Conservation (phyloP, 2,329 filamentous ascomycete species). For the Colletotrichum liriopes region DNA sequence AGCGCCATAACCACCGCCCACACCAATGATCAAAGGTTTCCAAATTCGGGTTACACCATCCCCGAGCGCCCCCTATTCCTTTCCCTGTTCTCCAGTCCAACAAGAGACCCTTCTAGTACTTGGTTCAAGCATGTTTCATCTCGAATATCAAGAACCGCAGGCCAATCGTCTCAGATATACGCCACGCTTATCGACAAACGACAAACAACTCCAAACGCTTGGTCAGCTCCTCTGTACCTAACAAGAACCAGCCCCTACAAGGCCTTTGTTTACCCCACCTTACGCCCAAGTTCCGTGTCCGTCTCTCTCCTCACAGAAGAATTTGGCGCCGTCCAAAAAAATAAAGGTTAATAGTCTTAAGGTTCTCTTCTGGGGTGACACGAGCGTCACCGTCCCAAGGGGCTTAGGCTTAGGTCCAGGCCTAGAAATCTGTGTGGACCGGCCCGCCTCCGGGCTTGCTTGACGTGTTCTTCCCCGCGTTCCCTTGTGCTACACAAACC, state of each 20-base stretch:
- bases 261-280: neutral
- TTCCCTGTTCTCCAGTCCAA: slow-evolving; percentile 20
- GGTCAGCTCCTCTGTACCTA: neutral
- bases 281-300: neutral
- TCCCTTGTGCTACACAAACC: neutral
- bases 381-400: neutral
- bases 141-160: neutral
- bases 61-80: neutral
- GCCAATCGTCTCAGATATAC: neutral
- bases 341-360: neutral
- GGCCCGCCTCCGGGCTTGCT: neutral
- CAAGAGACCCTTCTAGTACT: neutral
- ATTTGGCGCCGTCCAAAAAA: neutral
- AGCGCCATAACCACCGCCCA: slow-evolving; percentile 4
- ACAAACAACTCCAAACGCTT: neutral
- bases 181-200: neutral
- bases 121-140: neutral
- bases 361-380: neutral
- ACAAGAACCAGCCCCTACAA: neutral
- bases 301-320: neutral
- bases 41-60: neutral
- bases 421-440: neutral
- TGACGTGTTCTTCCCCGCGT: neutral
- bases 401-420: neutral
- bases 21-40: slow-evolving; percentile 1